phyloP scores from a whole-genome alignment of 805 yeast genomes.

The Lipomyces japonicus region DNA sequence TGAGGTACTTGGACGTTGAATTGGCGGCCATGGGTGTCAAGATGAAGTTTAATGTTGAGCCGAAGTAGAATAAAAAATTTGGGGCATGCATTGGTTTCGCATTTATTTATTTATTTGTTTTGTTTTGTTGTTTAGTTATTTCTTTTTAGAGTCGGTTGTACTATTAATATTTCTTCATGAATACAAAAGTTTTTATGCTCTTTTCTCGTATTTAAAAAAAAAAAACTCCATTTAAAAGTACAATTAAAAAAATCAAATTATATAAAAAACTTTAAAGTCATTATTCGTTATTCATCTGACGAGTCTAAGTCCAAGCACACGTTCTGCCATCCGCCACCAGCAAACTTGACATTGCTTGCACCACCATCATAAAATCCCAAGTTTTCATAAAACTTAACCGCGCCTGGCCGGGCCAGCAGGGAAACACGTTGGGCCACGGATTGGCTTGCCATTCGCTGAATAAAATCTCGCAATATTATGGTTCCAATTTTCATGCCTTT shows the following conservation, averaged over 20 bases:
- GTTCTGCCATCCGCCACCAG: constrained; percentile 60
- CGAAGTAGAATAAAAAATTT: constrained; percentile 28
- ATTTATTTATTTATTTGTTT: no score
- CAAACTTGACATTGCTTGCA: constrained; percentile 55
- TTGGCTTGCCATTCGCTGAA: constrained; percentile 84
- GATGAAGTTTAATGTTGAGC: constrained; percentile 82
- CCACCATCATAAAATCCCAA: constrained; percentile 75
- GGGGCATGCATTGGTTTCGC: no score
- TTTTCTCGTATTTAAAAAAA: no score
- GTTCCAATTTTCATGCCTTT: constrained; percentile 82
- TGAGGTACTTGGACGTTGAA: constrained; percentile 92
- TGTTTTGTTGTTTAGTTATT: neutral
- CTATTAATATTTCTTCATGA: no score
- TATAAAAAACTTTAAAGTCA: no score
- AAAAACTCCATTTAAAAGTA: no score
- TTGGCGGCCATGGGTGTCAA: constrained; percentile 97
- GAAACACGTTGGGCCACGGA: constrained; percentile 76
- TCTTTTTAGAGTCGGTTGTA: no score
- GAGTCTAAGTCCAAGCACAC: constrained; percentile 37
- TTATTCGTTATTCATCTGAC: no score
- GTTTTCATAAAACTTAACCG: constrained; percentile 73
- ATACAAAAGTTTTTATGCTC: no score
- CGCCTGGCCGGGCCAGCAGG: constrained; percentile 58
- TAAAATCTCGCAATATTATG: constrained; percentile 76
- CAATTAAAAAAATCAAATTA: no score